phyloP scores from a whole-genome alignment of 805 yeast genomes.

The Pichia phayaonensis region DNA sequence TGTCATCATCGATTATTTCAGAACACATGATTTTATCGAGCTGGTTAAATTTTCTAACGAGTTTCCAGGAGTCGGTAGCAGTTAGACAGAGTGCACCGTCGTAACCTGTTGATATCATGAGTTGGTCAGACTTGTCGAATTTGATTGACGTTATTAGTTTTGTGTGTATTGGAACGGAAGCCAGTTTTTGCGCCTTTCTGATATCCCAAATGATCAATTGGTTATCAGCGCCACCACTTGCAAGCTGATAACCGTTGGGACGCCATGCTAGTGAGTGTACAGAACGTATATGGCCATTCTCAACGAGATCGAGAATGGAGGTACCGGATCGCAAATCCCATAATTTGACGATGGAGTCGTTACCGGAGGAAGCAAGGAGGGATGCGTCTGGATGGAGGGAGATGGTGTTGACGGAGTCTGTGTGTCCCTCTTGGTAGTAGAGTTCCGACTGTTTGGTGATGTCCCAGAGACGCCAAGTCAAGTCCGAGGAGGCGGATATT shows the following conservation, averaged over 20 bases:
- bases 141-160: conserved; percentile 61
- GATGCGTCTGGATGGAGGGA: conserved; percentile 74
- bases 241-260: conserved; percentile 63
- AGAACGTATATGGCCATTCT: conserved; percentile 58
- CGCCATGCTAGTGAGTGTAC: conserved; percentile 70
- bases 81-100: conserved; percentile 61
- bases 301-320: conserved; percentile 29
- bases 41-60: conserved; percentile 43
- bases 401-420: conserved; percentile 58
- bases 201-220: conserved; percentile 82
- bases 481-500: conserved; percentile 73
- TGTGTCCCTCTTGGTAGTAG: conserved; percentile 78
- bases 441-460: conserved; percentile 40
- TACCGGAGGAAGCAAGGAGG: conserved; percentile 66
- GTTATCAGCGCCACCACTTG: conserved; percentile 82
- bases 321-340: conserved; percentile 88
- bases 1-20: conserved; percentile 38
- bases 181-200: conserved; percentile 34
- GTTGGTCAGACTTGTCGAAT: conserved; percentile 38
- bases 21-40: conserved; percentile 68
- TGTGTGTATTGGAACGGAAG: conserved; percentile 64
- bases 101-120: conserved; percentile 56
- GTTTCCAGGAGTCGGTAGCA: conserved; percentile 66
- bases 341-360: conserved; percentile 61
- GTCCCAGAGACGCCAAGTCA: conserved; percentile 90